Conservation (phyloP, 768 basidiomycete genomes). For the Tulasnella sp. region DNA sequence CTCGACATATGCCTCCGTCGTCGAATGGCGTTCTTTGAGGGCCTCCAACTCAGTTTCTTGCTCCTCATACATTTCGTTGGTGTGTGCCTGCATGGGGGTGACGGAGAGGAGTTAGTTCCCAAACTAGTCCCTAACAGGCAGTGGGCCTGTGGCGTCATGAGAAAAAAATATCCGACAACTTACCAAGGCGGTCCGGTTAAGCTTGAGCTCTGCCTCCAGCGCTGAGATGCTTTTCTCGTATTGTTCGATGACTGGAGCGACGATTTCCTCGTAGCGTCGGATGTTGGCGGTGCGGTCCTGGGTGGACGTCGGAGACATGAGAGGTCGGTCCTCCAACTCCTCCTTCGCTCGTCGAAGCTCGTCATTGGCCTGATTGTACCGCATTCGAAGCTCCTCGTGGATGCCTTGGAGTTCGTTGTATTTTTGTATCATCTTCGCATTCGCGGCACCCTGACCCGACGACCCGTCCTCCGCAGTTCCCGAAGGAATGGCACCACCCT, state of each 20-base stretch:
- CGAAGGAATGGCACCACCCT: constrained; percentile 45
- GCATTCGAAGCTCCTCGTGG: constrained; percentile 76
- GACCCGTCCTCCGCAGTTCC: constrained; percentile 27
- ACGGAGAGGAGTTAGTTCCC: not conserved
- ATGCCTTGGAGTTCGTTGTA: constrained; percentile 81
- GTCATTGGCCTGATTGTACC: constrained; percentile 83
- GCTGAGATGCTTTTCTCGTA: constrained; percentile 96
- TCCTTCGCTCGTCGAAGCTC: constrained; percentile 76
- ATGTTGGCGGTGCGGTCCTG: constrained; percentile 36
- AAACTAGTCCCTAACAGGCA: not conserved
- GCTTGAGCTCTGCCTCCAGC: constrained; percentile 86
- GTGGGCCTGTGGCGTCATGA: not conserved
- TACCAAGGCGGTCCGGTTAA: constrained; percentile 75
- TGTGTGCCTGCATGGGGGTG: constrained; percentile 49
- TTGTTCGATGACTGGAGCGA: constrained; percentile 96
- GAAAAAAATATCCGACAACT: constrained; percentile 21
- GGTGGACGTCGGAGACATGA: constrained; percentile 47
- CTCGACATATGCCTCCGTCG: constrained; percentile 81
- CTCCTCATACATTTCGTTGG: constrained; percentile 89
- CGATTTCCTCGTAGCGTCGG: constrained; percentile 83
- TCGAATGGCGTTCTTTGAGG: constrained; percentile 63
- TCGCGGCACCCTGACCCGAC: constrained; percentile 45
- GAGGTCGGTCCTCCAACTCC: constrained; percentile 70
- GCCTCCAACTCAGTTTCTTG: constrained; percentile 74
- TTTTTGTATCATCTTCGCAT: constrained; percentile 72